Percentiles rank a stretch among this genome's conserved stretches.
Evolutionary conservation across 148 eudicot genomes (phyloP).

Genomic region (Silene uniflora): DNA sequence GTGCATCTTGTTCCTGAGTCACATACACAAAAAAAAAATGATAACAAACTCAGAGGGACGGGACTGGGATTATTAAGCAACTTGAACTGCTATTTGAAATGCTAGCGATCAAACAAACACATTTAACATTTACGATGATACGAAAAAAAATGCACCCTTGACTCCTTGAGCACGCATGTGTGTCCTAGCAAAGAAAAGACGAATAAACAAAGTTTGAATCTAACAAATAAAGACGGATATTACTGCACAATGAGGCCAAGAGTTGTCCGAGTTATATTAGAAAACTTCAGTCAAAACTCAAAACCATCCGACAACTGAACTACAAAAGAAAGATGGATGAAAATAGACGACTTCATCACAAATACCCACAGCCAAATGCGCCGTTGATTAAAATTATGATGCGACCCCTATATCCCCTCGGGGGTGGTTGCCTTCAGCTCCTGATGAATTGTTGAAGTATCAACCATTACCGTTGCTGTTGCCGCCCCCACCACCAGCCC

Average conservation of each 20-base stretch:
- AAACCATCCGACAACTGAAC: conserved; percentile 23
- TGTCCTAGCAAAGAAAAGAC: background rate
- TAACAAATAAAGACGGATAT: background rate
- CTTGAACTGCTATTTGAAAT: too few species aligned
- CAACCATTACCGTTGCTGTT: conserved; percentile 22
- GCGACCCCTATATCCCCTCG: conserved; percentile 31
- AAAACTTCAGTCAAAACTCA: conserved; percentile 12
- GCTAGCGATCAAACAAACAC: too few species aligned
- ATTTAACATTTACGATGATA: too few species aligned
- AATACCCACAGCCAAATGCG: conserved; percentile 15
- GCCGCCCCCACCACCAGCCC: background rate
- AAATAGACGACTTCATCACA: conserved; percentile 13
- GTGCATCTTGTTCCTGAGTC: too few species aligned
- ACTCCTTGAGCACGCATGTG: background rate
- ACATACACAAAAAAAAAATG: background rate
- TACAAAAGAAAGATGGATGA: conserved; percentile 17
- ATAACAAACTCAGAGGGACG: background rate
- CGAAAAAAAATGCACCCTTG: too few species aligned
- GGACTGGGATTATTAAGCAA: too few species aligned
- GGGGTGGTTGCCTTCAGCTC: conserved; percentile 33
- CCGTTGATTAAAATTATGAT: conserved; percentile 19
- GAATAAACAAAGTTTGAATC: background rate
- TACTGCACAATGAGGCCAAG: conserved; percentile 7
- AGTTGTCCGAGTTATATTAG: conserved; percentile 22
- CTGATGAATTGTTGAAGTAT: conserved; percentile 34